These are phyloP conservation scores for Hibiscus syriacus DNA, from an alignment of 345 rosid species.

Conservation along the genomic window DNA sequence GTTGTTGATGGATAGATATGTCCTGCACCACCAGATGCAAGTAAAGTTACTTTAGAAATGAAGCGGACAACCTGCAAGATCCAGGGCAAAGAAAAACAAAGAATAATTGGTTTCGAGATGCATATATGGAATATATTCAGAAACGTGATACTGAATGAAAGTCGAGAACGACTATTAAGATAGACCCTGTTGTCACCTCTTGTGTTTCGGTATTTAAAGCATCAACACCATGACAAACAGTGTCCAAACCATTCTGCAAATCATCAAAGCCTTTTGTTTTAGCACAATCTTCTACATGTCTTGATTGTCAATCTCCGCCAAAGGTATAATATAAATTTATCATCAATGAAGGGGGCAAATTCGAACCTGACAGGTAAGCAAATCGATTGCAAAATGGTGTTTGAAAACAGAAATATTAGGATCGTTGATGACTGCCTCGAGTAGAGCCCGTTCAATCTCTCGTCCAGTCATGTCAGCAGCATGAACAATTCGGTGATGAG, in stretches of 20 bases:
- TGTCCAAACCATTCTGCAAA: constrained; percentile 60
- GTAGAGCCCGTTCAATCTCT: constrained; percentile 91
- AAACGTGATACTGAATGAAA: constrained; percentile 8
- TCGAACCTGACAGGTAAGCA: constrained; percentile 79
- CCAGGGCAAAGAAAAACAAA: constrained; percentile 1
- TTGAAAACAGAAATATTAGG: constrained; percentile 73
- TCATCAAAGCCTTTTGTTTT: constrained; percentile 14
- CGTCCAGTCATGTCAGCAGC: constrained; percentile 99
- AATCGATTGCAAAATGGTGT: constrained; percentile 86
- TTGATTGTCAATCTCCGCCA: neutral
- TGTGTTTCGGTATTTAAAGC: constrained; percentile 69
- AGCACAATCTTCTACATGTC: constrained; percentile 9
- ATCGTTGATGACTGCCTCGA: constrained; percentile 68
- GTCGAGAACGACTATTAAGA: neutral
- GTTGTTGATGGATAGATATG: constrained; percentile 94
- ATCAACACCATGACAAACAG: constrained; percentile 86
- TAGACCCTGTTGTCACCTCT: constrained; percentile 43
- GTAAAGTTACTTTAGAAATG: constrained; percentile 84
- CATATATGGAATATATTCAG: neutral
- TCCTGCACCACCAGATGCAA: constrained; percentile 98
- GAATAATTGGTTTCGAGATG: constrained; percentile 2
- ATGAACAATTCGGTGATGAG: constrained; percentile 87
- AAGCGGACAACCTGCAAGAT: constrained; percentile 66
- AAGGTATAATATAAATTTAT: neutral
- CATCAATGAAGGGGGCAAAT: neutral